Percentiles rank a stretch among this genome's conserved stretches.
These are phyloP conservation scores for Neonectria neomacrospora DNA, from an alignment of 2,329 filamentous ascomycete species.

Conservation along the genomic window DNA sequence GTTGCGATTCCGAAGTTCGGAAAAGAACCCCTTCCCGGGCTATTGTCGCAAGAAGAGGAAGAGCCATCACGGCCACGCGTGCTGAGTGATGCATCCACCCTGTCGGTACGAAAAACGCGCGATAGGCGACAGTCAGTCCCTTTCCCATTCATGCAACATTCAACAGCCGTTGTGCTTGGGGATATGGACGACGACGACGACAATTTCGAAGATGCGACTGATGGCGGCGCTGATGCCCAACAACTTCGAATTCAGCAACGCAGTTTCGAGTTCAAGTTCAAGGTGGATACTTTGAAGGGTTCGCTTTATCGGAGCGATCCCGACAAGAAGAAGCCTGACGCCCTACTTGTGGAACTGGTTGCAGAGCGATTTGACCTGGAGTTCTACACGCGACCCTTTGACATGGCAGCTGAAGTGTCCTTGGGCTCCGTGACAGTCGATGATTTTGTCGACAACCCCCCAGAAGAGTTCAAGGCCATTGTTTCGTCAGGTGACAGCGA, in stretches of 20 bases:
- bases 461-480: slow-evolving; percentile 95
- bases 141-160: slow-evolving; percentile 77
- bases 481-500: slow-evolving; percentile 83
- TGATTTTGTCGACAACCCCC: slow-evolving; percentile 90
- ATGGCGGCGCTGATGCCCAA: slow-evolving; percentile 64
- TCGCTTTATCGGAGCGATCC: slow-evolving; percentile 90
- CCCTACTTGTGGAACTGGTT: slow-evolving; percentile 88
- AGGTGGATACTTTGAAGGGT: slow-evolving; percentile 91
- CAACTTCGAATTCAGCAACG: slow-evolving; percentile 83
- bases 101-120: slow-evolving; percentile 57
- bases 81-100: slow-evolving; percentile 58
- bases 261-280: slow-evolving; percentile 96
- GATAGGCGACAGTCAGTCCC: slow-evolving; percentile 73
- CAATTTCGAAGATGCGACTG: slow-evolving; percentile 73
- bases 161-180: slow-evolving; percentile 82
- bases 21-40: slow-evolving; percentile 49
- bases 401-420: slow-evolving; percentile 93
- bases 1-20: slow-evolving; percentile 89
- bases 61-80: slow-evolving; percentile 55
- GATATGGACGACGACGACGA: slow-evolving; percentile 77
- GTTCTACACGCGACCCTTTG: slow-evolving; percentile 87
- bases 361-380: slow-evolving; percentile 89
- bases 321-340: slow-evolving; percentile 78
- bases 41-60: slow-evolving; percentile 40
- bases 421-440: slow-evolving; percentile 89